Evolutionary conservation across 73 alveolate species (phyloP), one percentile per base, ranked within the genome.

Genomic region (Paramecium biaurelia): DNA sequence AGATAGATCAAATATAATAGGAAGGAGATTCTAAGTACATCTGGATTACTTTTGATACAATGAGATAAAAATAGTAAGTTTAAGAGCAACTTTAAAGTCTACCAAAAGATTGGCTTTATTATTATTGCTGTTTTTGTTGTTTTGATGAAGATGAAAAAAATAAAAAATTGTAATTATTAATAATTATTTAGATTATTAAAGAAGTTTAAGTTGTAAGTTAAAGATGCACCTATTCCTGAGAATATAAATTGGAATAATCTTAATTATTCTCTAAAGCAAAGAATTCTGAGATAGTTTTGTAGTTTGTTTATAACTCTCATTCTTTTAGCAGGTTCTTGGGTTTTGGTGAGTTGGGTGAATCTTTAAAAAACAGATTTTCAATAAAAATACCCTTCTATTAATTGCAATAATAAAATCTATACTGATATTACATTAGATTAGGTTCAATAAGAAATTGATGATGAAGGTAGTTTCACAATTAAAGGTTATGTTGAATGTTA

Each of bases 401-500:
- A 79, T 79, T 79, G 90, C 56, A 26, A 38, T 12, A 30, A 30
- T 32, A 21, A 21, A 30, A 63, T 72, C 24, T 72, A 72, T 72
- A 8, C 12, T 6, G 11, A 14, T 32, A 37, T 72, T 38, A 72
- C 86, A 4, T 8, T 5, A 34, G 37, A 18, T 2, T 72, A 72
- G 38, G 86, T 72, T 15, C 15, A 72, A 35, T 9, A 8, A 72
- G 86, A 72, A 72, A 35, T 72, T 12, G 86, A 72, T 10, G 86
- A 57, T 15, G n/a, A 12, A 35, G 20, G 38, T 7, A 38, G 47
- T 38, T 7, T 38, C 0, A 5, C 58, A 0, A 72, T 72, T 3
- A 72, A 72, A 38, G 86, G 86, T n/a, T 72, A 72, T 38, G 86
- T 72, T 34, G 86, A 72, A 72, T 72, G 86, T 72, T 72, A 72